Evolutionary conservation across 2,329 filamentous ascomycete genomes (phyloP).

Genomic region (Intubia oerlemansii): DNA sequence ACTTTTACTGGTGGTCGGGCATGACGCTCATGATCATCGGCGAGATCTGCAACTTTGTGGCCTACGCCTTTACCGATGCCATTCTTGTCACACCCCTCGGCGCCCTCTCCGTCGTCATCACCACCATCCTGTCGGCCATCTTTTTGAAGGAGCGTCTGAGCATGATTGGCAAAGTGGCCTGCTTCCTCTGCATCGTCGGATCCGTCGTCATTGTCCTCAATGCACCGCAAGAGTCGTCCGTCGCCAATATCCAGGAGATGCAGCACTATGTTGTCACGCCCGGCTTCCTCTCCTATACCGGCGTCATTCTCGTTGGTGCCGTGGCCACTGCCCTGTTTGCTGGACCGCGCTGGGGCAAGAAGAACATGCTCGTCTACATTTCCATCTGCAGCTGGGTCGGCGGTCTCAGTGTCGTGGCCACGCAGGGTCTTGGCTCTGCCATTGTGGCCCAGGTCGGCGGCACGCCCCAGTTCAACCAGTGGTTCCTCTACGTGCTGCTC

Average conservation of each 20-base stretch:
- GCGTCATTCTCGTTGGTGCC: constrained; percentile 58
- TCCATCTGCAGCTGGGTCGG: constrained; percentile 91
- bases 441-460: constrained; percentile 74
- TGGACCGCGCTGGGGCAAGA: constrained; percentile 78
- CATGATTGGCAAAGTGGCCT: constrained; percentile 88
- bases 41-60: constrained; percentile 92
- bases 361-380: constrained; percentile 94
- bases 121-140: constrained; percentile 75
- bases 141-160: constrained; percentile 91
- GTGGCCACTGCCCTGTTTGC: constrained; percentile 55
- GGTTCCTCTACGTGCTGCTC: constrained; percentile 84
- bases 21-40: constrained; percentile 96
- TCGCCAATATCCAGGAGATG: constrained; percentile 80
- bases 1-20: constrained; percentile 81
- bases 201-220: constrained; percentile 90
- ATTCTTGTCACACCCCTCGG: constrained; percentile 87
- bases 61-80: constrained; percentile 90
- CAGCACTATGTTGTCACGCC: constrained; percentile 68
- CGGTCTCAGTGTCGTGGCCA: constrained; percentile 83
- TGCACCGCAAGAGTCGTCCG: constrained; percentile 68
- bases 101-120: constrained; percentile 79
- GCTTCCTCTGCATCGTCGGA: constrained; percentile 85
- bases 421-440: constrained; percentile 77
- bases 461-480: constrained; percentile 80
- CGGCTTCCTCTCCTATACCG: constrained; percentile 68